These are phyloP conservation scores for Vaccinium myrtillus DNA, from an alignment of 148 eudicot species.

Conservation along the genomic window DNA sequence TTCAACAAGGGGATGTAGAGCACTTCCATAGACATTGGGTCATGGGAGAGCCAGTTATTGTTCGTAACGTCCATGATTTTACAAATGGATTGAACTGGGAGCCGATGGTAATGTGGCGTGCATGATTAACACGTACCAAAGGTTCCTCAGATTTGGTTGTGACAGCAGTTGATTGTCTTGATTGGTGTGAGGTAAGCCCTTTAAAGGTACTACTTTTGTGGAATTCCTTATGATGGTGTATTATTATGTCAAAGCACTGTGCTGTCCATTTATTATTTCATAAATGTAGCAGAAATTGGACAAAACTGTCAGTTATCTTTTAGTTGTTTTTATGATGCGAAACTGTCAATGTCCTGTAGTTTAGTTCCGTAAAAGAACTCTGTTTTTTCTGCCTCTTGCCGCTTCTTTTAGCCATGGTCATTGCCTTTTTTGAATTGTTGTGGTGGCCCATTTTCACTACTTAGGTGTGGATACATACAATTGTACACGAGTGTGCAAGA, in stretches of 20 bases:
- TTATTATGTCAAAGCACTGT: not conserved
- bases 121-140: slow-evolving; percentile 35
- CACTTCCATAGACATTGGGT: slow-evolving; percentile 62
- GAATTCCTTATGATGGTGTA: not conserved
- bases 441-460: too few relatives aligned
- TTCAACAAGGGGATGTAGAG: slow-evolving; percentile 29
- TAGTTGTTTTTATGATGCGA: not conserved
- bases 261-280: not conserved
- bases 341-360: not conserved
- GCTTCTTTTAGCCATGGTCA: not conserved
- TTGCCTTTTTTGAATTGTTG: not conserved
- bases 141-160: slow-evolving; percentile 33
- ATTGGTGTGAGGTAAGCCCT: slow-evolving; percentile 48
- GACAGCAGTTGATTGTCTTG: slow-evolving; percentile 42
- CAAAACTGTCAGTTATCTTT: not conserved
- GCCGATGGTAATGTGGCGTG: slow-evolving; percentile 75
- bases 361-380: not conserved
- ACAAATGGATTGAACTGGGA: slow-evolving; percentile 66
- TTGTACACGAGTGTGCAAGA: too few relatives aligned
- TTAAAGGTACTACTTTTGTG: not conserved
- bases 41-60: slow-evolving; percentile 51
- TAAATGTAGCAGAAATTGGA: not conserved
- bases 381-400: not conserved
- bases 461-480: too few relatives aligned
- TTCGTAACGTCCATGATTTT: slow-evolving; percentile 45